Conservation (phyloP, 768 basidiomycete species). For the Paxillus ammoniavirescens region DNA sequence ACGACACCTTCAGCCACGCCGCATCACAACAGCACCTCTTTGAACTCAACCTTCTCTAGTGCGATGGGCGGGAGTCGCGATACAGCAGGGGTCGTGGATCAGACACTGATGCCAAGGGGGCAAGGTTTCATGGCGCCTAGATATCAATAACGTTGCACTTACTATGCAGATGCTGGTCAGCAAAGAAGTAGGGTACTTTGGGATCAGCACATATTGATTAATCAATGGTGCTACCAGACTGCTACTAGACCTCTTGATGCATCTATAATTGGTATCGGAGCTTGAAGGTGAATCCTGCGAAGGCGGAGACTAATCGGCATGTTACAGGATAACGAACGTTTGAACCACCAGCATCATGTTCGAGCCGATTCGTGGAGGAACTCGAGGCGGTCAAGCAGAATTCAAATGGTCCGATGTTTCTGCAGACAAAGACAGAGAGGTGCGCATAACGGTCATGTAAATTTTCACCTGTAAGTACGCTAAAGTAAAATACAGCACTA, state of each 20-base stretch:
- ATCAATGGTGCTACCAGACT: no score
- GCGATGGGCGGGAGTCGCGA: background rate
- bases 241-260: no score
- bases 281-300: constrained; percentile 4
- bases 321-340: background rate
- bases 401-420: constrained; percentile 92
- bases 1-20: background rate
- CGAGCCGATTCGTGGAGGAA: constrained; percentile 85
- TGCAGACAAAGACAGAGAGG: constrained; percentile 92
- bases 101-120: background rate
- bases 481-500: constrained; percentile 62
- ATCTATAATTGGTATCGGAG: background rate
- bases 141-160: background rate
- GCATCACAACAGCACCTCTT: constrained; percentile 5
- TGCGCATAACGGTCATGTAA: constrained; percentile 27
- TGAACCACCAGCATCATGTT: constrained; percentile 49
- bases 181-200: background rate
- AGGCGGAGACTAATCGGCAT: background rate
- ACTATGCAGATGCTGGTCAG: background rate
- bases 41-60: background rate
- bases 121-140: background rate
- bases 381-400: constrained; percentile 86
- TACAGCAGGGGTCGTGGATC: background rate
- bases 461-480: background rate
- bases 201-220: no score